Evolutionary conservation across 2,329 filamentous ascomycete species (phyloP).

Genomic region (Geosmithia putterillii): DNA sequence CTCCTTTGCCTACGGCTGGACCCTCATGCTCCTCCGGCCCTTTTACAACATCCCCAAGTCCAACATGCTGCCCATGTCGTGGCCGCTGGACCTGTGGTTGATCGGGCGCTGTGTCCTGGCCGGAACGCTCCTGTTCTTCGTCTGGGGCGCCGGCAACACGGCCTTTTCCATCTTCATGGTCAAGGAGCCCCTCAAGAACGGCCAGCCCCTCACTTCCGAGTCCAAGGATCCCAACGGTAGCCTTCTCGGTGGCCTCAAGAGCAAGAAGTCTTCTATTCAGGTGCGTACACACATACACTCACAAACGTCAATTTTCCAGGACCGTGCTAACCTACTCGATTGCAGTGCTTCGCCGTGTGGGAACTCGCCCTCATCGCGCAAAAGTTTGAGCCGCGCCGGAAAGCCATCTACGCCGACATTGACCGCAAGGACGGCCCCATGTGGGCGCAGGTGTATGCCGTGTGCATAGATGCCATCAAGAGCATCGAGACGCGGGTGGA

Average conservation of each 20-base stretch:
- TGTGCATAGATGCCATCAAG: conserved; percentile 59
- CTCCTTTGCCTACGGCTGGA: conserved; percentile 52
- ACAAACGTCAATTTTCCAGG: no score
- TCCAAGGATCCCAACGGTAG: conserved; percentile 89
- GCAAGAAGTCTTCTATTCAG: conserved; percentile 66
- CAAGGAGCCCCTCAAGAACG: conserved; percentile 71
- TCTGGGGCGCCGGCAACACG: conserved; percentile 69
- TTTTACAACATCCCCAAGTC: conserved; percentile 67
- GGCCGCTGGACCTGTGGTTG: conserved; percentile 44
- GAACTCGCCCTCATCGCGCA: conserved; percentile 73
- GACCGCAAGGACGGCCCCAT: conserved; percentile 68
- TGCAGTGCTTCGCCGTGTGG: conserved; percentile 75
- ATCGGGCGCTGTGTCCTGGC: conserved; percentile 45
- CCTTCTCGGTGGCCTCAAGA: conserved; percentile 69
- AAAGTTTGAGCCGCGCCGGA: conserved; percentile 61
- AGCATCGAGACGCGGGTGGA: conserved; percentile 57
- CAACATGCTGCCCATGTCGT: conserved; percentile 46
- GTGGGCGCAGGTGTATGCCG: conserved; percentile 65
- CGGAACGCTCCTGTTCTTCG: conserved; percentile 52
- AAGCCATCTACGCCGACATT: conserved; percentile 76
- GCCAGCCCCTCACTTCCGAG: conserved; percentile 69
- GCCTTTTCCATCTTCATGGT: conserved; percentile 73
- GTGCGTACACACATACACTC: no score
- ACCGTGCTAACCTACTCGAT: no score
- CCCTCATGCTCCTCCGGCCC: conserved; percentile 56